phyloP scores from a whole-genome alignment of 129 eudicot genomes.

The Cynara cardunculus region DNA sequence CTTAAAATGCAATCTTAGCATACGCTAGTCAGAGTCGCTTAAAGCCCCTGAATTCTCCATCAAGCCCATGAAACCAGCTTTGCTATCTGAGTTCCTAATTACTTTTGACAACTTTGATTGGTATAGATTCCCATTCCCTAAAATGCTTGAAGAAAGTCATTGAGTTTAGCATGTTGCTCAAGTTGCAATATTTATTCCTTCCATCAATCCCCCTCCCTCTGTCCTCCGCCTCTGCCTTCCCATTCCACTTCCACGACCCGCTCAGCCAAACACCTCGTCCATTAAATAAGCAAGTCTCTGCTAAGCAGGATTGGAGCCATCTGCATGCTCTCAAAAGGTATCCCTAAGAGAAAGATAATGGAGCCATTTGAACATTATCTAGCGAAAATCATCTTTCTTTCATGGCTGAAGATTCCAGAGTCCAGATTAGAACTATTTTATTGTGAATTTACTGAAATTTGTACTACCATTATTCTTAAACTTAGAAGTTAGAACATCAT shows the following conservation, averaged over 20 bases:
- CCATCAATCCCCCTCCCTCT: background rate
- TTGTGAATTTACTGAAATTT: background rate
- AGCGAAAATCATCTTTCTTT: background rate
- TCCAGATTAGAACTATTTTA: background rate
- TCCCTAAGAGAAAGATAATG: background rate
- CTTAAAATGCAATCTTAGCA: background rate
- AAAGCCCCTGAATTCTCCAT: background rate
- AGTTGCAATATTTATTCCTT: background rate
- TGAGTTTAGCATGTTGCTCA: background rate
- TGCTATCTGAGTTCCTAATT: background rate
- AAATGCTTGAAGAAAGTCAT: background rate
- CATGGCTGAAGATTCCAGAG: background rate
- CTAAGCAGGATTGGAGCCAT: background rate
- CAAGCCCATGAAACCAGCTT: background rate
- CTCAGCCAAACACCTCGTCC: too few relatives aligned
- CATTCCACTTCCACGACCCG: too few relatives aligned
- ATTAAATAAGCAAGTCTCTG: background rate
- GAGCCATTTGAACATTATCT: background rate
- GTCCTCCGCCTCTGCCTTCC: too few relatives aligned
- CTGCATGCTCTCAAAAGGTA: background rate
- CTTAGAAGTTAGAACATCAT: background rate
- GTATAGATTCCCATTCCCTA: background rate
- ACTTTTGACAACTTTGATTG: background rate
- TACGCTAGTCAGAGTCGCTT: background rate
- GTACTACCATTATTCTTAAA: background rate